Percentiles rank a stretch among this genome's conserved stretches.
Evolutionary conservation across 371 early-diverging fungal genomes (phyloP).

Genomic region (Mucor indicus): DNA sequence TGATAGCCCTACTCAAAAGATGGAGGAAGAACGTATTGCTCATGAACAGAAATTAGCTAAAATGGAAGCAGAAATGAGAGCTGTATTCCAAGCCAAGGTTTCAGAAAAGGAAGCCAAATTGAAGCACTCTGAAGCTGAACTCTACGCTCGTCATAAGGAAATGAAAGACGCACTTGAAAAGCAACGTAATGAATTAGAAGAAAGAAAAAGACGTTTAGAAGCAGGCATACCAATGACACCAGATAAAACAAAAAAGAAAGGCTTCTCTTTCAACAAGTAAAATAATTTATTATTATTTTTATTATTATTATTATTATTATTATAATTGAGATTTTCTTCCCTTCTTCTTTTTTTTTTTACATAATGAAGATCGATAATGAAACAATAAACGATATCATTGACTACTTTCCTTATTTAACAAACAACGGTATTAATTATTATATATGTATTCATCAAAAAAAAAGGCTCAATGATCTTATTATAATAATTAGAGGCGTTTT

Average conservation of each 20-base stretch:
- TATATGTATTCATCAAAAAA: too few species aligned
- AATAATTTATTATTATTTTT: neutral
- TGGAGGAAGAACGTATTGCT: constrained; percentile 86
- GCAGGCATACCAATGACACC: constrained; percentile 82
- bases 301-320: too few species aligned
- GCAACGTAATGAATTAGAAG: constrained; percentile 88
- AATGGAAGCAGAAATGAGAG: constrained; percentile 97
- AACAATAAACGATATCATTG: too few species aligned
- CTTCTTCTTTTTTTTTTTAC: too few species aligned
- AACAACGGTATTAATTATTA: too few species aligned
- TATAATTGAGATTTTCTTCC: too few species aligned
- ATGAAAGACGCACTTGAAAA: constrained; percentile 95
- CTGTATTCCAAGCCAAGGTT: constrained; percentile 96
- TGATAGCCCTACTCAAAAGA: constrained; percentile 75
- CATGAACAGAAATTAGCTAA: constrained; percentile 94
- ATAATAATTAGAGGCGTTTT: too few species aligned
- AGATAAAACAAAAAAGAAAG: constrained; percentile 77
- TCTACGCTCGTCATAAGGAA: constrained; percentile 92
- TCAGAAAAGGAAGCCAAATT: constrained; percentile 95
- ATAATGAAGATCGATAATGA: too few species aligned
- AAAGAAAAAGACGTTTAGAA: constrained; percentile 86
- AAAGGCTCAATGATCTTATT: too few species aligned
- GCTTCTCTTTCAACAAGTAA: constrained; percentile 68
- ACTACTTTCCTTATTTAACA: too few species aligned
- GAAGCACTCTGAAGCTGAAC: constrained; percentile 94